Conservation (phyloP, 2,329 filamentous ascomycete genomes). For the Monilinia aucupariae region DNA sequence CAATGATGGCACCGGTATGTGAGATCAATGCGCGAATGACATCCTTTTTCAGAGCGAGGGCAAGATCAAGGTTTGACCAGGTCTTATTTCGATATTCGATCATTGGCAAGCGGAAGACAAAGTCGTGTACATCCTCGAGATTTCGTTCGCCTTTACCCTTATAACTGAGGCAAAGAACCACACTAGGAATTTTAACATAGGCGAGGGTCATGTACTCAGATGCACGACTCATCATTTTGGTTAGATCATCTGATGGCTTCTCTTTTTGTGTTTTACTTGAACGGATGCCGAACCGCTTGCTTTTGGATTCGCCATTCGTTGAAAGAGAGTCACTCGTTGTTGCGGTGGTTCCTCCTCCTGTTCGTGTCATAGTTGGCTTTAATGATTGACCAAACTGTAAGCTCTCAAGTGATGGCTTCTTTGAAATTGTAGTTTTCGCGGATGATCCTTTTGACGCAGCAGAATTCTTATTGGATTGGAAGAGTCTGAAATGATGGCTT, state of each 20-base stretch:
- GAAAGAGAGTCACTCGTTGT: constrained; percentile 27
- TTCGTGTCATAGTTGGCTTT: constrained; percentile 28
- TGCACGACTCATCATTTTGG: constrained; percentile 91
- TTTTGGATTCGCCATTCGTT: constrained; percentile 33
- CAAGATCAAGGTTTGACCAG: constrained; percentile 95
- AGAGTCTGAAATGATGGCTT: constrained; percentile 39
- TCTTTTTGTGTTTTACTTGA: constrained; percentile 51
- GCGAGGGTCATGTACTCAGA: constrained; percentile 97
- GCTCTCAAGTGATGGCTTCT: constrained; percentile 34
- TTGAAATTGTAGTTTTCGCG: constrained; percentile 26
- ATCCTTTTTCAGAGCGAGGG: constrained; percentile 86
- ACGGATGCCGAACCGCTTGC: constrained; percentile 50
- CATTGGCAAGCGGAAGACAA: constrained; percentile 90
- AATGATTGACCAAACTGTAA: constrained; percentile 27
- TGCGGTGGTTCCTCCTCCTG: constrained; percentile 27
- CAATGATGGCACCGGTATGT: constrained; percentile 91
- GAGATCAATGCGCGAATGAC: constrained; percentile 91
- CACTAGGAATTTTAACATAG: constrained; percentile 89
- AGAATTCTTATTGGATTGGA: constrained; percentile 37
- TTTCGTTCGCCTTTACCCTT: constrained; percentile 95
- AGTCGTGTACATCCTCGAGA: constrained; percentile 92
- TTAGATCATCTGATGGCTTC: constrained; percentile 77
- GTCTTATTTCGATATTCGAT: constrained; percentile 98
- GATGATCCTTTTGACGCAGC: constrained; percentile 20
- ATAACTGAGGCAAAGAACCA: constrained; percentile 92